These are phyloP conservation scores for Claviceps spartinae DNA, from an alignment of 2,329 filamentous ascomycete genomes.

Conservation along the genomic window DNA sequence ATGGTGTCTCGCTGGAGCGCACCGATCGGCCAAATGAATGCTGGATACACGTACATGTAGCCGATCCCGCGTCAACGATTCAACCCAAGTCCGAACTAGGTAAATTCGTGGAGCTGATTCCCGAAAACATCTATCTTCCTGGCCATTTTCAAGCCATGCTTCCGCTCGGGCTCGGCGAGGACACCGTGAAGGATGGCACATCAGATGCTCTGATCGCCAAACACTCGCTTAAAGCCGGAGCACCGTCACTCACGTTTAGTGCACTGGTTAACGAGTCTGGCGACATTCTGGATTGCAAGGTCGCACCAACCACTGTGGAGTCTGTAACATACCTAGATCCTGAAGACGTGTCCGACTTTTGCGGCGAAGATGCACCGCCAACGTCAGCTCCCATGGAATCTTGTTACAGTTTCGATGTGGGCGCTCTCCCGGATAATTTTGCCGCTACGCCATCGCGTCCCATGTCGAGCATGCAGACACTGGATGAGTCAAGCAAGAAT, in stretches of 20 bases:
- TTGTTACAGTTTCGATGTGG: conserved; percentile 16
- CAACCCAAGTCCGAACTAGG: conserved; percentile 42
- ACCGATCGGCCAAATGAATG: conserved; percentile 39
- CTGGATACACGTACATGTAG: conserved; percentile 69
- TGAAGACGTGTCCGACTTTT: conserved; percentile 31
- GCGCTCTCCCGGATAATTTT: conserved; percentile 10
- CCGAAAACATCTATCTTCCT: conserved; percentile 45
- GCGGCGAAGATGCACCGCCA: conserved; percentile 21
- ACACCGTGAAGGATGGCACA: conserved; percentile 16
- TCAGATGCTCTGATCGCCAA: conserved; percentile 29
- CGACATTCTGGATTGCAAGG: conserved; percentile 36
- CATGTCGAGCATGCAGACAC: conserved; percentile 29
- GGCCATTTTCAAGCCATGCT: conserved; percentile 48
- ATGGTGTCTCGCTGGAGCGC: conserved; percentile 59
- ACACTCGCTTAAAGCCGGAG: conserved; percentile 39
- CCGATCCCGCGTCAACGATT: conserved; percentile 64
- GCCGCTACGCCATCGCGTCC: conserved; percentile 19
- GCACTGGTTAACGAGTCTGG: conserved; percentile 40
- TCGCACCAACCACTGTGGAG: conserved; percentile 39
- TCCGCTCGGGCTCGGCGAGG: conserved; percentile 21
- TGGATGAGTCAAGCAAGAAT: conserved; percentile 28
- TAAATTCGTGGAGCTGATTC: conserved; percentile 46
- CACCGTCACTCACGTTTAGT: conserved; percentile 48
- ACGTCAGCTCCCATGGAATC: conserved; percentile 2
- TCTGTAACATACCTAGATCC: conserved; percentile 46